Evolutionary conservation across 345 rosid species (phyloP).

Genomic region (Moricandia arvensis): DNA sequence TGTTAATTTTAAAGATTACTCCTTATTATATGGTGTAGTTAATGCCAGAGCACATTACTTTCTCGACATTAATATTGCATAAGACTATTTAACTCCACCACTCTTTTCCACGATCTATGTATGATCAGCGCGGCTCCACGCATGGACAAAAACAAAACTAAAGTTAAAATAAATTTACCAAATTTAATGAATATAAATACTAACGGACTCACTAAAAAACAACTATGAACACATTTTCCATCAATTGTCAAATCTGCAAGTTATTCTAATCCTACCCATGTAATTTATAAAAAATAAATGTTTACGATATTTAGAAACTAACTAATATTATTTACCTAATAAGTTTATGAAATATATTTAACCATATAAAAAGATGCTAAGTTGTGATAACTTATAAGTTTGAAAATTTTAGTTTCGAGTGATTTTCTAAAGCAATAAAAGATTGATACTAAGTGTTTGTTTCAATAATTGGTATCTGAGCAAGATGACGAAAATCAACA

Average conservation of each 20-base stretch:
- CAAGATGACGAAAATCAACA: too few relatives aligned
- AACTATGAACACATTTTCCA: not conserved
- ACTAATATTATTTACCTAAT: too few relatives aligned
- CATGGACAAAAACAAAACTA: not conserved
- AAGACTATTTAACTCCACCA: constrained; percentile 23
- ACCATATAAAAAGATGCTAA: too few relatives aligned
- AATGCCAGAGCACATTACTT: constrained; percentile 32
- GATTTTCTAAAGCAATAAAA: too few relatives aligned
- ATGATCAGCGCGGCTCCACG: constrained; percentile 16
- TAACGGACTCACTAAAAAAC: constrained; percentile 1
- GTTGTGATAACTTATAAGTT: too few relatives aligned
- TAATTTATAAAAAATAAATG: too few relatives aligned
- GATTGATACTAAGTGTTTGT: too few relatives aligned
- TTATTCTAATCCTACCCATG: too few relatives aligned
- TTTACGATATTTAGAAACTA: too few relatives aligned
- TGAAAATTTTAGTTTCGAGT: too few relatives aligned
- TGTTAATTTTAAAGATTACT: not conserved
- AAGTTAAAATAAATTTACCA: not conserved
- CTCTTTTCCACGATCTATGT: constrained; percentile 27
- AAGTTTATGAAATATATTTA: too few relatives aligned
- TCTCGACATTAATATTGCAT: constrained; percentile 23
- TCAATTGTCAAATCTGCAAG: not conserved
- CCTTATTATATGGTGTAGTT: constrained; percentile 7
- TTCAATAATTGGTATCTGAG: too few relatives aligned
- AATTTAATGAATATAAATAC: not conserved